Base-by-base conservation (phyloP, 352 stramenopile species). In the Pythium dissotocum region DNA sequence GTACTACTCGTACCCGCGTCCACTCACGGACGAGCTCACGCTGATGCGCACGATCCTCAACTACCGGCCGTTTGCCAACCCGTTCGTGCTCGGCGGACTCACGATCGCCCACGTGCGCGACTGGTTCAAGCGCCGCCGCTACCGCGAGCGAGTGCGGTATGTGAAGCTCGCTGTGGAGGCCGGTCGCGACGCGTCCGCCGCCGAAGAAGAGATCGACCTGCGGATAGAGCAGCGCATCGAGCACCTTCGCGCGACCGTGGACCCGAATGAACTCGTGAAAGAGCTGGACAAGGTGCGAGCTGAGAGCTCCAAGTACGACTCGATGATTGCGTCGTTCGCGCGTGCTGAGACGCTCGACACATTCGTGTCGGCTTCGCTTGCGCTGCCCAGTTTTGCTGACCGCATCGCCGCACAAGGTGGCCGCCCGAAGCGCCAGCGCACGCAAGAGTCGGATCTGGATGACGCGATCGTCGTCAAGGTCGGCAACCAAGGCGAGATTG, bases 1-100 rank as follows among this genome's bases (percentile, higher is more conserved):
- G 87, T 95, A 93, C 71, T 88, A 90, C 59, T 77, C 72, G 67
- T 95, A 95, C 69, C 87, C 87, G 8, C 80, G 87, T 1, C 87
- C 87, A 38, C 53, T 95, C 8, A 78, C 83, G 0, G 87, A 95
- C 60, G 87, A 95, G 65, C 77, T 95, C 12, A 92, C 86, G 55
- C 74, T 93, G 28, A 95, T 95, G 87, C 80, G 83, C 30, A 91
- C 83, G 40, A 92, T 95, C 42, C 70, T 95, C 42, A 92, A 90
- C 72, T 93, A 92, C 65, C 83, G 81, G 28, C 87, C 85, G 49
- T 93, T 87, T 61, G 75, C 80, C 3, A 93, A 90, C 49, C 82
- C 80, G 58, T 90, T 89, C 62, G 68, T 87, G 32, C 65, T 83
- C 8, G 75, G 75, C 42, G 81, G 83, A 7, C 70, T 93, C 8